Evolutionary conservation across 2,329 filamentous ascomycete genomes (phyloP).

Genomic region (Cladorrhinum sp.): DNA sequence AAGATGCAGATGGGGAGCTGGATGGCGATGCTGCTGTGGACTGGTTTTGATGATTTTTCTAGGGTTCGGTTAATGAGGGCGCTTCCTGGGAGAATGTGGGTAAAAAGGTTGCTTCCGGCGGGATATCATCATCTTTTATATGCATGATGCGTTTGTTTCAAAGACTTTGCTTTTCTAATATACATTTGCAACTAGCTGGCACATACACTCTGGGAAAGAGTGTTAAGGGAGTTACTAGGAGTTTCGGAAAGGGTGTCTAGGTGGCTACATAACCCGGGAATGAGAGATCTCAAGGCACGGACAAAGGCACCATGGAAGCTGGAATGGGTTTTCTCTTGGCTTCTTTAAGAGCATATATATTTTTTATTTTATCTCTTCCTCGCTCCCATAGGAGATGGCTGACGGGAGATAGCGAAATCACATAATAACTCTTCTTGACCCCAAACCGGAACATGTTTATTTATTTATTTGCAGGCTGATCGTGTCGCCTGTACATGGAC

Average conservation of each 20-base stretch:
- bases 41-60: constrained; percentile 15
- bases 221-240: not conserved
- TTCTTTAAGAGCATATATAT: too few species aligned
- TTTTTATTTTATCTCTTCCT: too few species aligned
- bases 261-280: not conserved
- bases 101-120: not conserved
- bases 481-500: too few species aligned
- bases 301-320: too few species aligned
- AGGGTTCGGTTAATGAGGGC: not conserved
- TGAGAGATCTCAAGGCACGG: not conserved
- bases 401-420: too few species aligned
- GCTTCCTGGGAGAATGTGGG: not conserved
- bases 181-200: not conserved
- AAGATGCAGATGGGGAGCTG: constrained; percentile 7
- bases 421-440: too few species aligned
- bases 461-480: too few species aligned
- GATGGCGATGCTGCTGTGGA: constrained; percentile 20
- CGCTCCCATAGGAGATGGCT: too few species aligned
- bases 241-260: not conserved
- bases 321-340: too few species aligned
- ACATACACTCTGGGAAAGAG: not conserved
- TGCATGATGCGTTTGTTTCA: not conserved
- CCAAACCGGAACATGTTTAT: too few species aligned
- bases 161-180: not conserved
- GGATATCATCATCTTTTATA: not conserved